phyloP scores from a whole-genome alignment of 2,329 filamentous ascomycete species.

The Daldinia eschscholtzii region DNA sequence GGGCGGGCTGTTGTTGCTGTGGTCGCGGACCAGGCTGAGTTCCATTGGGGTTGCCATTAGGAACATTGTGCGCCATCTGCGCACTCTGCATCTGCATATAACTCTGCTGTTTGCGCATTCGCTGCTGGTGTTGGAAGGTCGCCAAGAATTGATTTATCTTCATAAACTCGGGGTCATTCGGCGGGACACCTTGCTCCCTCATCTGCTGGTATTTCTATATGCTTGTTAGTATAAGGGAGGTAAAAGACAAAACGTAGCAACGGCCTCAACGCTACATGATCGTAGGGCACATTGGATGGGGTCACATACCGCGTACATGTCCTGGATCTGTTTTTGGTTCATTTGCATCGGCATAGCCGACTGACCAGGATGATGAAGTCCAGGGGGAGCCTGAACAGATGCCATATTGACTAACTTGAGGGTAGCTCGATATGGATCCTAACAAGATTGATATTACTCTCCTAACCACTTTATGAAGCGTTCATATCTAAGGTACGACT shows the following conservation, averaged over 20 bases:
- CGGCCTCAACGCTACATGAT: neutral
- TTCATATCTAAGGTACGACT: conserved; percentile 48
- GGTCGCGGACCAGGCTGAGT: conserved; percentile 56
- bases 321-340: conserved; percentile 82
- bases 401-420: conserved; percentile 70
- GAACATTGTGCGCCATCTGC: conserved; percentile 65
- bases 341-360: conserved; percentile 73
- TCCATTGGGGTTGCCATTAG: conserved; percentile 69
- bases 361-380: conserved; percentile 74
- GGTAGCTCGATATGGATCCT: conserved; percentile 39
- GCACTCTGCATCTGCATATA: conserved; percentile 61
- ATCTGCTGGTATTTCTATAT: conserved; percentile 87
- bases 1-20: conserved; percentile 56
- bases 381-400: conserved; percentile 79
- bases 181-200: conserved; percentile 84
- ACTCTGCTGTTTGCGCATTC: conserved; percentile 69
- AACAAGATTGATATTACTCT: conserved; percentile 42
- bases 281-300: conserved; percentile 1
- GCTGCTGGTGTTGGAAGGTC: conserved; percentile 76
- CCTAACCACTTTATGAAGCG: conserved; percentile 43
- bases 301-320: conserved; percentile 71
- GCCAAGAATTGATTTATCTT: conserved; percentile 83
- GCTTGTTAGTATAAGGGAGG: conserved; percentile 52
- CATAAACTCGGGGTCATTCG: conserved; percentile 87
- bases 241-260: neutral